These are phyloP conservation scores for Tylopilus plumbeoviolaceoides DNA, from an alignment of 768 basidiomycete genomes.

Conservation along the genomic window DNA sequence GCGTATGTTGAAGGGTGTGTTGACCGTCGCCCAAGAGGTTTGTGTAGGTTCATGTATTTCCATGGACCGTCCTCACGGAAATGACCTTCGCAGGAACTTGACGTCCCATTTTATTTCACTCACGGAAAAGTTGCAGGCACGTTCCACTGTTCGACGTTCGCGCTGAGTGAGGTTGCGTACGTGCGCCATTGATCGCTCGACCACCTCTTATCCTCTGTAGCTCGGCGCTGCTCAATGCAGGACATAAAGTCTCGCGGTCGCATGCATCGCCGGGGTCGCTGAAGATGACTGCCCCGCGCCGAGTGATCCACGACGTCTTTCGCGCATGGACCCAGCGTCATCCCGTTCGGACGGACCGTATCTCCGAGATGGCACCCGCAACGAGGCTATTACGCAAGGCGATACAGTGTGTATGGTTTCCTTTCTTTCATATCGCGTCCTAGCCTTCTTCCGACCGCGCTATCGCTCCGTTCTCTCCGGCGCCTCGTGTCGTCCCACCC, in stretches of 20 bases:
- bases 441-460: too few species aligned
- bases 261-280: constrained; percentile 87
- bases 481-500: too few species aligned
- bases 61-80: not conserved
- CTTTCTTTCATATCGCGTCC: not conserved
- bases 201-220: constrained; percentile 34
- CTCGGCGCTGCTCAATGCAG: constrained; percentile 85
- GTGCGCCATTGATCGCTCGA: constrained; percentile 23
- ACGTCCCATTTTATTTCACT: constrained; percentile 82
- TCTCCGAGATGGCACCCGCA: constrained; percentile 71
- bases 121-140: constrained; percentile 72
- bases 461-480: too few species aligned
- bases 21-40: constrained; percentile 85
- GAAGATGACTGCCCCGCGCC: constrained; percentile 78
- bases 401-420: constrained; percentile 48
- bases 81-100: constrained; percentile 54
- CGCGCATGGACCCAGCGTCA: constrained; percentile 79
- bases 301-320: constrained; percentile 75
- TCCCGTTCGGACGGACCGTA: constrained; percentile 82
- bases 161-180: constrained; percentile 72
- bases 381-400: constrained; percentile 63
- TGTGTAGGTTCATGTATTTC: constrained; percentile 15
- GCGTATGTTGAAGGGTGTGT: constrained; percentile 96
- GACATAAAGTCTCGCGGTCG: constrained; percentile 82
- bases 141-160: constrained; percentile 79